Conservation (phyloP, 768 basidiomycete species). For the Leccinellum albellum region DNA sequence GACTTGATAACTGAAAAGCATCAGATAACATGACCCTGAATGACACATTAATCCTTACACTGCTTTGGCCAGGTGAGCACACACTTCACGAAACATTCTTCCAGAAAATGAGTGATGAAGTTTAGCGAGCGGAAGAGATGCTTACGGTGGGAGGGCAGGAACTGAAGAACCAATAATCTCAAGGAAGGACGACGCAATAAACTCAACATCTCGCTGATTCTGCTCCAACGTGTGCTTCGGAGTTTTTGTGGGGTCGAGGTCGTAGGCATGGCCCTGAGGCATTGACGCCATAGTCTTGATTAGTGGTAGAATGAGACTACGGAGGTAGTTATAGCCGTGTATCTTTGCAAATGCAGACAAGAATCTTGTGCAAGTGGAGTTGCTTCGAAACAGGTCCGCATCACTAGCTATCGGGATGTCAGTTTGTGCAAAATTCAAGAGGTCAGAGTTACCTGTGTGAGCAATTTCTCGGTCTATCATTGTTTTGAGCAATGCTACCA, state of each 20-base stretch:
- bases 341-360: slow-evolving; percentile 81
- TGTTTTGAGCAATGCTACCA: slow-evolving; percentile 72
- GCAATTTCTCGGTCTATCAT: slow-evolving; percentile 85
- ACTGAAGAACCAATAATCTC: slow-evolving; percentile 70
- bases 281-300: slow-evolving; percentile 70
- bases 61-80: slow-evolving; percentile 70
- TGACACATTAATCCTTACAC: slow-evolving; percentile 53
- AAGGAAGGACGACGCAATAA: slow-evolving; percentile 72
- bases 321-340: slow-evolving; percentile 92
- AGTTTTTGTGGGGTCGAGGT: slow-evolving; percentile 67
- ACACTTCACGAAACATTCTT: slow-evolving; percentile 86
- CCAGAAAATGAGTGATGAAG: slow-evolving; percentile 1
- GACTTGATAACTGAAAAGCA: slow-evolving; percentile 45
- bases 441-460: slow-evolving; percentile 53
- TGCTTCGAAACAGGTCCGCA: slow-evolving; percentile 79
- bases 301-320: slow-evolving; percentile 72
- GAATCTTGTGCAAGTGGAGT: slow-evolving; percentile 83
- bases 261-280: slow-evolving; percentile 71
- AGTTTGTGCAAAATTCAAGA: not conserved
- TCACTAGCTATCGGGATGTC: slow-evolving; percentile 58
- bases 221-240: slow-evolving; percentile 56
- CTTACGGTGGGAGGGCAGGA: slow-evolving; percentile 71
- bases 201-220: slow-evolving; percentile 69
- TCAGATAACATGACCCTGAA: slow-evolving; percentile 12
- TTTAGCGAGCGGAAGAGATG: slow-evolving; percentile 1